Evolutionary conservation across 768 basidiomycete genomes (phyloP).

Genomic region (Mycena vulgaris): DNA sequence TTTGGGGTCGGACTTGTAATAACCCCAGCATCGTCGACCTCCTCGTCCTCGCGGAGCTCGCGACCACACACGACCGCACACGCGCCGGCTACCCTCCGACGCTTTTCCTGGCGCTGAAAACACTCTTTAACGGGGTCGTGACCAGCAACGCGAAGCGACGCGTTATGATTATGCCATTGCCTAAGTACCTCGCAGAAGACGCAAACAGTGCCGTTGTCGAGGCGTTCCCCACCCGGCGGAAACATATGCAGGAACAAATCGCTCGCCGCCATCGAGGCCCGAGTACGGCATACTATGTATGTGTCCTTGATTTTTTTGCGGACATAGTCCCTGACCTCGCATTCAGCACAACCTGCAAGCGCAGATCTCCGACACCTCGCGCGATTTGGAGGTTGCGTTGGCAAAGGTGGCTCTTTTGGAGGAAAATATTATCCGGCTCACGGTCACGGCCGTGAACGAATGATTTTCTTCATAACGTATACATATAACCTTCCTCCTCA

Average conservation of each 20-base stretch:
- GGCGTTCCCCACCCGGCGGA: not conserved
- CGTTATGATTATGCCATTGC: not conserved
- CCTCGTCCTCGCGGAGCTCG: conserved; percentile 12
- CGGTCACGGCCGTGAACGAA: not conserved
- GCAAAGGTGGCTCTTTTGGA: not conserved
- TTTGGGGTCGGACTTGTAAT: too few relatives aligned
- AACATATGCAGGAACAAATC: not conserved
- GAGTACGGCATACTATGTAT: too few relatives aligned
- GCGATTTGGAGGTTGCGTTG: too few relatives aligned
- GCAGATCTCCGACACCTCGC: too few relatives aligned
- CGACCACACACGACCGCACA: conserved; percentile 6
- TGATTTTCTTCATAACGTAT: too few relatives aligned
- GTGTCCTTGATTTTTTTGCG: too few relatives aligned
- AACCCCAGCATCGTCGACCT: not conserved
- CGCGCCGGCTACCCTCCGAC: conserved; percentile 2
- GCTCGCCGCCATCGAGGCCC: too few relatives aligned
- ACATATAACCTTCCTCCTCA: too few relatives aligned
- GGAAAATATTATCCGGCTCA: not conserved
- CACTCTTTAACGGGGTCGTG: not conserved
- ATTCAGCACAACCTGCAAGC: too few relatives aligned
- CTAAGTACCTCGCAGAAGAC: not conserved
- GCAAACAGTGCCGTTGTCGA: not conserved
- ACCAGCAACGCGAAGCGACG: not conserved
- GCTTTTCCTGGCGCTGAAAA: not conserved
- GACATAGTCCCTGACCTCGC: too few relatives aligned